Evolutionary conservation across 352 stramenopile genomes (phyloP).

Genomic region (Pythium sp.): DNA sequence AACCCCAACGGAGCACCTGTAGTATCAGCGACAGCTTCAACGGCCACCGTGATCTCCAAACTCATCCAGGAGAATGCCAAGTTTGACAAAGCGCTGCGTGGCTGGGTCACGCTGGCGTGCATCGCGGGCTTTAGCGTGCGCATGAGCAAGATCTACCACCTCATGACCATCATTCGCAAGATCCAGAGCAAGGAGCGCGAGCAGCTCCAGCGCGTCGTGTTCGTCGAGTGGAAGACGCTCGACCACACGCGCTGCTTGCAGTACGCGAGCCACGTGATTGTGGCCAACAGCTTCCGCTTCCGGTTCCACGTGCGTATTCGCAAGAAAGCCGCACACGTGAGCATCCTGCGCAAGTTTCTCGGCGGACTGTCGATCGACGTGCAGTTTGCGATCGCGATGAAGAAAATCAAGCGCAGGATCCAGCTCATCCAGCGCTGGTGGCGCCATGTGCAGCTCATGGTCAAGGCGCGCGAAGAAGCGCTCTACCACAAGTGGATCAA

Average conservation of each 20-base stretch:
- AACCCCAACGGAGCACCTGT: background rate
- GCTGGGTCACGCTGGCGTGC: slow-evolving; percentile 38
- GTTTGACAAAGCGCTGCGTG: slow-evolving; percentile 17
- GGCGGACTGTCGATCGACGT: slow-evolving; percentile 52
- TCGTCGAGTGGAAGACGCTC: slow-evolving; percentile 39
- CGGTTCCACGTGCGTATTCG: slow-evolving; percentile 39
- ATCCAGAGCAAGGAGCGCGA: slow-evolving; percentile 26
- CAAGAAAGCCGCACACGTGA: slow-evolving; percentile 30
- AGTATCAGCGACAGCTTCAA: background rate
- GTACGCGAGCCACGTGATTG: slow-evolving; percentile 34
- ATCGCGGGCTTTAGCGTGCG: slow-evolving; percentile 39
- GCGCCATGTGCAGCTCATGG: slow-evolving; percentile 53
- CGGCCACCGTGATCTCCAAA: background rate
- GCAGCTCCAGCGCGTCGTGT: slow-evolving; percentile 33
- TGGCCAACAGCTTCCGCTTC: slow-evolving; percentile 33
- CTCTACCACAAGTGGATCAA: slow-evolving; percentile 53
- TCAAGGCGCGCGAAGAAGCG: slow-evolving; percentile 45
- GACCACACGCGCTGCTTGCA: slow-evolving; percentile 21
- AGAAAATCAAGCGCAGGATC: slow-evolving; percentile 50
- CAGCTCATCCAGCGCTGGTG: slow-evolving; percentile 62
- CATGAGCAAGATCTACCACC: slow-evolving; percentile 27
- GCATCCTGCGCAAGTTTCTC: slow-evolving; percentile 41
- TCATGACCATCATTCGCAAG: slow-evolving; percentile 22
- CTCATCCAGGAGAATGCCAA: slow-evolving; percentile 4
- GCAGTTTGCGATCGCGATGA: slow-evolving; percentile 62